A percentile compares a stretch with the other conserved stretches of the same genome.
These are phyloP conservation scores for Verticillium longisporum DNA, from an alignment of 2,329 filamentous ascomycete species.

Conservation along the genomic window DNA sequence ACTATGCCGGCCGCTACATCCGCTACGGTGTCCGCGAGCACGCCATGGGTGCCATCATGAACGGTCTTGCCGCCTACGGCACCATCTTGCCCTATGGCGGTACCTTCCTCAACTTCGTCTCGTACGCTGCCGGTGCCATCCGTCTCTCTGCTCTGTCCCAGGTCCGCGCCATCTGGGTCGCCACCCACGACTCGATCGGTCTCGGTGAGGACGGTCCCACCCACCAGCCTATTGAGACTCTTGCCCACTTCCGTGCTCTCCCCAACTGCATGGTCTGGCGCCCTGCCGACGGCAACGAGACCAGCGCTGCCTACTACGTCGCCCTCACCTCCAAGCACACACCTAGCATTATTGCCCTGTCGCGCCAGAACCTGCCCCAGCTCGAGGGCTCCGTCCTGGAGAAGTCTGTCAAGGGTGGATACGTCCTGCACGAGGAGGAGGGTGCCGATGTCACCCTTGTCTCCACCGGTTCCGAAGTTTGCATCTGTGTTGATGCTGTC, in stretches of 20 bases:
- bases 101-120: constrained; percentile 99
- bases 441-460: constrained; percentile 83
- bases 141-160: constrained; percentile 90
- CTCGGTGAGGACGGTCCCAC: constrained; percentile 98
- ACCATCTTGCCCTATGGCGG: constrained; percentile 89
- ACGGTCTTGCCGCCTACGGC: constrained; percentile 92
- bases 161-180: constrained; percentile 88
- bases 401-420: constrained; percentile 89
- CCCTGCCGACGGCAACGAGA: constrained; percentile 97
- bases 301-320: constrained; percentile 93
- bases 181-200: constrained; percentile 98
- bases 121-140: constrained; percentile 91
- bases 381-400: constrained; percentile 90
- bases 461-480: constrained; percentile 93
- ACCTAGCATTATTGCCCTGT: constrained; percentile 88
- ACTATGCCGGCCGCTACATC: constrained; percentile 87
- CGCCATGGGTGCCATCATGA: constrained; percentile 87
- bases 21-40: constrained; percentile 91
- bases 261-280: constrained; percentile 99
- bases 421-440: constrained; percentile 79
- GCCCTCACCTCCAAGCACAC: constrained; percentile 85
- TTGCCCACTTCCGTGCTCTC: constrained; percentile 95
- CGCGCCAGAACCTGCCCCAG: constrained; percentile 96
- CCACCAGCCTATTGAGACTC: constrained; percentile 97
- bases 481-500: constrained; percentile 85